Evolutionary conservation across 768 basidiomycete species (phyloP).

Genomic region (Lentinus brumalis): DNA sequence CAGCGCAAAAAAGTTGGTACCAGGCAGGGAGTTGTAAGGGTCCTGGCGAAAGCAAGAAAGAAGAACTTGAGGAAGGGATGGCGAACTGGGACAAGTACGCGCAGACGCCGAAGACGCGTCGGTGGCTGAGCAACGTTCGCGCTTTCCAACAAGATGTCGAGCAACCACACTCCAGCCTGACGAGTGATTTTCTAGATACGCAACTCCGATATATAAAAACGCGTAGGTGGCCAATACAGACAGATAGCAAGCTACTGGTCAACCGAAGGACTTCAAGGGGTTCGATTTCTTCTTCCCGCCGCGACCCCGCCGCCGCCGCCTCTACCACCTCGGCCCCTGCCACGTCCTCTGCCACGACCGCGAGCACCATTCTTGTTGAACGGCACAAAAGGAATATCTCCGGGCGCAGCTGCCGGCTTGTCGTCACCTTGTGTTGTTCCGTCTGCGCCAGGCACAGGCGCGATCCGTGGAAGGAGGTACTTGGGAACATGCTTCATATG

Average conservation of each 20-base stretch:
- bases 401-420: slow-evolving; percentile 27
- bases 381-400: slow-evolving; percentile 62
- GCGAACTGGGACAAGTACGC: too few relatives aligned
- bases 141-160: too few relatives aligned
- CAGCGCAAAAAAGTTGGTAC: too few relatives aligned
- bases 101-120: slow-evolving; percentile 3
- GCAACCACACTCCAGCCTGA: too few relatives aligned
- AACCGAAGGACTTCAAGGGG: slow-evolving; percentile 74
- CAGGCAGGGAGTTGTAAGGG: too few relatives aligned
- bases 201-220: too few relatives aligned
- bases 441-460: slow-evolving; percentile 48
- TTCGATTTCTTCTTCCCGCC: slow-evolving; percentile 75
- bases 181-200: too few relatives aligned
- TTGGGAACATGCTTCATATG: slow-evolving; percentile 97
- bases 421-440: slow-evolving; percentile 16
- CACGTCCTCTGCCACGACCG: slow-evolving; percentile 56
- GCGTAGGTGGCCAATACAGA: too few relatives aligned
- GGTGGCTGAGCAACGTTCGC: not conserved
- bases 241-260: too few relatives aligned
- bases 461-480: slow-evolving; percentile 85
- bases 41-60: not conserved
- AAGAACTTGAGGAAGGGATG: too few relatives aligned
- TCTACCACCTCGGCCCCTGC: slow-evolving; percentile 41
- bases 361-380: slow-evolving; percentile 61
- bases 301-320: slow-evolving; percentile 28